These are phyloP conservation scores for Solanum hybrid DNA, from an alignment of 305 asterid genomes.

Conservation along the genomic window DNA sequence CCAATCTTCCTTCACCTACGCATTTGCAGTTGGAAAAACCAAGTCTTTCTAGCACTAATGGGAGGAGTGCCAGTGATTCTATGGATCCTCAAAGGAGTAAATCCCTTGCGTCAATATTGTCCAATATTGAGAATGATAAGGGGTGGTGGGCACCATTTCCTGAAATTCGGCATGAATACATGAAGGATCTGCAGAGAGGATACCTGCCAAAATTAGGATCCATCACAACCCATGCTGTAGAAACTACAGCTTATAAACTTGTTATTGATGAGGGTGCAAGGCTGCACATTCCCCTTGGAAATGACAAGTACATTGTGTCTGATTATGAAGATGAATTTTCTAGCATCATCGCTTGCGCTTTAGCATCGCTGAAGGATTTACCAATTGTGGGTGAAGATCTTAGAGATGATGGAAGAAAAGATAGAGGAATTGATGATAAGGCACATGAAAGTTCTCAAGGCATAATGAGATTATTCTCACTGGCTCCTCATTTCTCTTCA, in stretches of 20 bases:
- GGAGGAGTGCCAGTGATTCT: not conserved
- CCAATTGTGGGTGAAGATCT: constrained; percentile 21
- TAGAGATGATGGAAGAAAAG: constrained; percentile 31
- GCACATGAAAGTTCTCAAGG: constrained; percentile 31
- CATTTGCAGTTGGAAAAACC: constrained; percentile 26
- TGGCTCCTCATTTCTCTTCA: constrained; percentile 52
- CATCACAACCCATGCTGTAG: constrained; percentile 36
- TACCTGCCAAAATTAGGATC: constrained; percentile 50
- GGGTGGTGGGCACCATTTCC: constrained; percentile 79
- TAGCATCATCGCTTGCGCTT: constrained; percentile 92
- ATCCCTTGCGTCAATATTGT: constrained; percentile 19
- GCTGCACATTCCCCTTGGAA: constrained; percentile 71
- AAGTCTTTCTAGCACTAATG: not conserved
- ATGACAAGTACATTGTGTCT: constrained; percentile 50
- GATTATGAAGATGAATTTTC: constrained; percentile 91
- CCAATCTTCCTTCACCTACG: constrained; percentile 15
- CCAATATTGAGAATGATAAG: constrained; percentile 32
- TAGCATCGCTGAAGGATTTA: constrained; percentile 55
- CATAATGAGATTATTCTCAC: constrained; percentile 41
- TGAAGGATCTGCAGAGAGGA: constrained; percentile 61
- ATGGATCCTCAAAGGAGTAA: constrained; percentile 20
- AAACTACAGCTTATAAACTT: constrained; percentile 44
- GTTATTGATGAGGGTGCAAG: constrained; percentile 61
- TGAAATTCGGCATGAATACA: constrained; percentile 51
- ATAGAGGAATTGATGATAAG: constrained; percentile 26